Conservation (phyloP, 1,284 basidiomycete species). For the Tilletia horrida region DNA sequence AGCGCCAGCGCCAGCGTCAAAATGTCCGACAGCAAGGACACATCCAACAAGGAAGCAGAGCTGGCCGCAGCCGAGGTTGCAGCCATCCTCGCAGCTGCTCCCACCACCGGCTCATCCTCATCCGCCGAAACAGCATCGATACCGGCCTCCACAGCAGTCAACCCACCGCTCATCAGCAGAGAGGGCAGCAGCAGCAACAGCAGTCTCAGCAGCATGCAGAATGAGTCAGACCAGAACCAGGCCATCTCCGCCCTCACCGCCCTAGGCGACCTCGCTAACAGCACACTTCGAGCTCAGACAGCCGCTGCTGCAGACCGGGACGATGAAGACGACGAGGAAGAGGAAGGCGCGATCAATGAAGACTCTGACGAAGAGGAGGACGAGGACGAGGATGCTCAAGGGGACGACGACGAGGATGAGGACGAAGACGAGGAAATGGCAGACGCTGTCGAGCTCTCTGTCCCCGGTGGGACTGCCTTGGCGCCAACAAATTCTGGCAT, state of each 20-base stretch:
- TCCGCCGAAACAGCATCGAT: neutral
- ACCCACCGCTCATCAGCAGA: neutral
- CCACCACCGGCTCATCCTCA: neutral
- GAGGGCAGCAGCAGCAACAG: neutral
- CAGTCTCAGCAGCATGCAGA: too few species aligned
- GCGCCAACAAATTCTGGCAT: neutral
- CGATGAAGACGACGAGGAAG: neutral
- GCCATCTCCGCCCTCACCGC: too few species aligned
- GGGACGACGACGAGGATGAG: neutral
- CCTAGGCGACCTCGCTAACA: too few species aligned
- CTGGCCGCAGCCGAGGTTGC: constrained; percentile 3
- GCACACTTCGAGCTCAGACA: too few species aligned
- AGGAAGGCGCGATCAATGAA: too few species aligned
- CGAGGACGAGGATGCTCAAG: neutral
- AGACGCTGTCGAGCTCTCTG: neutral
- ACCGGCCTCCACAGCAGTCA: neutral
- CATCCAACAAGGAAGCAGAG: neutral
- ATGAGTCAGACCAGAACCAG: too few species aligned
- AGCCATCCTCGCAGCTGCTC: constrained; percentile 16
- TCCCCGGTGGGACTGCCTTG: neutral
- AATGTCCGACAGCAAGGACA: neutral
- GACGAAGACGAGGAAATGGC: constrained; percentile 7
- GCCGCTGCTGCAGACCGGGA: neutral
- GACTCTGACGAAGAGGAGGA: too few species aligned
- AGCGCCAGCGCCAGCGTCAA: too few species aligned